Evolutionary conservation across 768 basidiomycete species (phyloP), one percentile per base, ranked within the genome.

Genomic region (Strobilomyces confusus): DNA sequence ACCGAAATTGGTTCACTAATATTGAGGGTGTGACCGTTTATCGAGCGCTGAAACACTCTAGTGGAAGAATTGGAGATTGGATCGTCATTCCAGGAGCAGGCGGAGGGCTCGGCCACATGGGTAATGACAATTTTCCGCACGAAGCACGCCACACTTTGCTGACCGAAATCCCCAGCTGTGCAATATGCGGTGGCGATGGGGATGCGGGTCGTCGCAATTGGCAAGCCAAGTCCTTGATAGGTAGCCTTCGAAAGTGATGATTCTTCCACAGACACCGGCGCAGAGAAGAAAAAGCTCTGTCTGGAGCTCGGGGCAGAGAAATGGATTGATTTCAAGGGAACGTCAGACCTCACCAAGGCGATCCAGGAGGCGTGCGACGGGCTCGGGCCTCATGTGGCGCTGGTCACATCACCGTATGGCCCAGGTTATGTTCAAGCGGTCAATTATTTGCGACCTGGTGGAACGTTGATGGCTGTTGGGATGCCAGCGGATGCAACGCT

Each of bases 171-270:
- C 19, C n/a, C 46, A 81, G 83, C 89, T 23, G 68, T 92, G 29
- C 91, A 94, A 68, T 93, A 93, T 62, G 92, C 91, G 15, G 77
- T 75, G 41, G 78, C 80, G 23, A 84, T 87, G 74, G 90, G 91
- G 37, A 79, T 89, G 45, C 82, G 84, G 20, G 89, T 92, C 9
- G 81, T 93, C 52, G 92, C 89, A 4, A 77, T 93, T 62, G 83
- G 80, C 75, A 56, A 20, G 66, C 52, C 13, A 3, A 8, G 0
- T 29, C 22, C 13, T n/a, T 29, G 12, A 2, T 26, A 25, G 2
- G 14, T 13, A 15, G 9, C 12, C 5, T 32, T 40, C 15, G 2
- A 4, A n/a, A 13, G 7, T 45, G 34, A 54, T 41, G 6, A 19
- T 3, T 0, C 12, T 15, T 19, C 13, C 26, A 43, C 66, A 79